phyloP scores from a whole-genome alignment of 2,329 filamentous ascomycete species.

The Diaporthe australafricana region DNA sequence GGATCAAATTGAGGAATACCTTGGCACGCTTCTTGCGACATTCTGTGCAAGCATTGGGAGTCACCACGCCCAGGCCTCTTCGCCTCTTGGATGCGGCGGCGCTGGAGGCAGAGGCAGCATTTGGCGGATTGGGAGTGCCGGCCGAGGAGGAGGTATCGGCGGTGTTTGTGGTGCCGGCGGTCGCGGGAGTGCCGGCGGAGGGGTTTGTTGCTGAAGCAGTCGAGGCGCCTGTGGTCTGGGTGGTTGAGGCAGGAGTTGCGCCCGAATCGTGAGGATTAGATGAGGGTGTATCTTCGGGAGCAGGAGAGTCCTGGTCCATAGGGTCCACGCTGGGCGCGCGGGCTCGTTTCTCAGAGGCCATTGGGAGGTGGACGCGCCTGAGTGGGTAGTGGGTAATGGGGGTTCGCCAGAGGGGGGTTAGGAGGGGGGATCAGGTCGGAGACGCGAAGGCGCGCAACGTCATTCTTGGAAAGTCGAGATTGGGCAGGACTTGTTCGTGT shows the following conservation, averaged over 20 bases:
- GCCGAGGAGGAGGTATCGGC: slow-evolving; percentile 44
- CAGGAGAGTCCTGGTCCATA: slow-evolving; percentile 38
- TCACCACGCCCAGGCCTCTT: slow-evolving; percentile 67
- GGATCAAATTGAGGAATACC: slow-evolving; percentile 49
- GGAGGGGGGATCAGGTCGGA: background rate
- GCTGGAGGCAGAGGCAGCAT: slow-evolving; percentile 32
- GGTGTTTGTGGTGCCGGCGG: slow-evolving; percentile 18
- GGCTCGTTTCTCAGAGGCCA: slow-evolving; percentile 27
- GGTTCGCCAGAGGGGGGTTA: background rate
- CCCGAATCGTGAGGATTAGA: slow-evolving; percentile 4
- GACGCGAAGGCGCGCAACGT: background rate
- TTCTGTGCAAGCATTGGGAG: slow-evolving; percentile 70
- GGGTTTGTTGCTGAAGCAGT: slow-evolving; percentile 19
- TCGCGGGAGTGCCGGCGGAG: slow-evolving; percentile 18
- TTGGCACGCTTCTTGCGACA: slow-evolving; percentile 73
- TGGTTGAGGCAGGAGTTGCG: slow-evolving; percentile 20
- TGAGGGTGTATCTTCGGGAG: background rate
- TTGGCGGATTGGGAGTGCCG: slow-evolving; percentile 40
- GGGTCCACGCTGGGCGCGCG: slow-evolving; percentile 35
- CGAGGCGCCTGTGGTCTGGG: slow-evolving; percentile 28
- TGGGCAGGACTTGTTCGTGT: background rate
- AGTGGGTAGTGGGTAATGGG: slow-evolving; percentile 7
- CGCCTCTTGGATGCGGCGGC: slow-evolving; percentile 59
- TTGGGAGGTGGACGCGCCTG: slow-evolving; percentile 1
- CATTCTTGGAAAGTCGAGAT: slow-evolving; percentile 5